Conservation (phyloP, 2,329 filamentous ascomycete genomes). For the Diplodia corticola region DNA sequence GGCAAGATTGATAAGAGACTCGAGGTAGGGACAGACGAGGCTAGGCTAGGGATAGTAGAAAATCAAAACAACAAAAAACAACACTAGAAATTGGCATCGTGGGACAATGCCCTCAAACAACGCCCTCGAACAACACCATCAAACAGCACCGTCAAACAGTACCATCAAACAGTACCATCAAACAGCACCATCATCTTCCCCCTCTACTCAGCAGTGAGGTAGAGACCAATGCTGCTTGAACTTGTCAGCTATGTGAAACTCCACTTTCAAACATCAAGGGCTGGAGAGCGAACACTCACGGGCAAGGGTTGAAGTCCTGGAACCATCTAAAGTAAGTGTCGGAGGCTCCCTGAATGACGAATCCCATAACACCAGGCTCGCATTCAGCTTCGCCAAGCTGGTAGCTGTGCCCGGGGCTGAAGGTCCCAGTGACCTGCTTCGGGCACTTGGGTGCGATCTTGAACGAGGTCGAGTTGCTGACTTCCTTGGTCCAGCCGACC, state of each 20-base stretch:
- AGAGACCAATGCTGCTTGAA: conserved; percentile 5
- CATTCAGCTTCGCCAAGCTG: conserved; percentile 31
- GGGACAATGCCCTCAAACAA: too few relatives aligned
- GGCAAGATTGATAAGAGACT: background rate
- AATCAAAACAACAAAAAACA: background rate
- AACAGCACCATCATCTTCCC: background rate
- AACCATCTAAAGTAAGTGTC: conserved; percentile 15
- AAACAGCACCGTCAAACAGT: background rate
- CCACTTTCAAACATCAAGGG: background rate
- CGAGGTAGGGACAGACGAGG: background rate
- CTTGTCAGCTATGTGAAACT: background rate
- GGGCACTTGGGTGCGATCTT: conserved; percentile 17
- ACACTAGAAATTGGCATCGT: background rate
- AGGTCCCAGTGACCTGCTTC: conserved; percentile 25
- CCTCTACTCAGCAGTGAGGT: background rate
- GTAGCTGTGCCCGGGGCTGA: conserved; percentile 29
- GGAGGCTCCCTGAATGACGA: conserved; percentile 26
- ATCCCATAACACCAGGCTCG: conserved; percentile 30
- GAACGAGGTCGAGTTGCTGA: conserved; percentile 23
- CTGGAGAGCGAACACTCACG: conserved; percentile 2
- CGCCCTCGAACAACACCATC: background rate
- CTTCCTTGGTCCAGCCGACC: conserved; percentile 31
- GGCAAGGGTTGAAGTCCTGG: conserved; percentile 22
- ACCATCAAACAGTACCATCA: background rate
- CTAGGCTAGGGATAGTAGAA: background rate